A percentile compares a stretch with the other conserved stretches of the same genome.
Conservation (phyloP, 345 rosid species). For the Passiflora organensis region DNA sequence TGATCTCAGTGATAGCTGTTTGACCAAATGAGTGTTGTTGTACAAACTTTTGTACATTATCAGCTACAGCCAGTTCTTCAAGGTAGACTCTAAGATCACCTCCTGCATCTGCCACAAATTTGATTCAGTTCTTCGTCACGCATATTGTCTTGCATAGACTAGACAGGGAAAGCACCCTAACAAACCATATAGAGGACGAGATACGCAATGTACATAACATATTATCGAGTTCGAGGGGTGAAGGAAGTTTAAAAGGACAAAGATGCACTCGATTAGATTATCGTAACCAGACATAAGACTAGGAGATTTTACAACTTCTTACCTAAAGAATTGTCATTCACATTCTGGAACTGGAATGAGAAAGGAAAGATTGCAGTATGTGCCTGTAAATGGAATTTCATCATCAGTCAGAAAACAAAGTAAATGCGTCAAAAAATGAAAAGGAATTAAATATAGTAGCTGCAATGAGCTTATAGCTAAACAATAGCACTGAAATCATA, state of each 20-base stretch:
- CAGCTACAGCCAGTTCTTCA: slow-evolving; percentile 47
- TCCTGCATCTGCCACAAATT: slow-evolving; percentile 42
- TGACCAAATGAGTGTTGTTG: slow-evolving; percentile 72
- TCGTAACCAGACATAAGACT: background rate
- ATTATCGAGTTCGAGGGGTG: too few species aligned
- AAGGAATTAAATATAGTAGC: background rate
- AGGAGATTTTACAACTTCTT: slow-evolving; percentile 4
- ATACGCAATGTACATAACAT: too few species aligned
- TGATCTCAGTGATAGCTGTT: slow-evolving; percentile 45
- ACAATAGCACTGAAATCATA: too few species aligned
- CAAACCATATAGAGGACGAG: too few species aligned
- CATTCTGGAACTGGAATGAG: slow-evolving; percentile 45
- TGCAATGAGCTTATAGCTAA: too few species aligned
- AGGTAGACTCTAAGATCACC: slow-evolving; percentile 70
- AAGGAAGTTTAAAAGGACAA: too few species aligned
- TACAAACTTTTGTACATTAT: slow-evolving; percentile 51
- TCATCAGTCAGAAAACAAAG: too few species aligned
- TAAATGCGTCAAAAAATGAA: background rate
- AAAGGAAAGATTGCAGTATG: slow-evolving; percentile 72
- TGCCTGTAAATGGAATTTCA: slow-evolving; percentile 34
- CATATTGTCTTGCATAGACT: background rate
- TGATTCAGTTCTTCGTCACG: background rate
- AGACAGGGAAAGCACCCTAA: too few species aligned
- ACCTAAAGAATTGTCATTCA: slow-evolving; percentile 62
- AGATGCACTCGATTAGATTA: too few species aligned